Evolutionary conservation across 2,329 filamentous ascomycete genomes (phyloP).

Genomic region (Alternaria panax): DNA sequence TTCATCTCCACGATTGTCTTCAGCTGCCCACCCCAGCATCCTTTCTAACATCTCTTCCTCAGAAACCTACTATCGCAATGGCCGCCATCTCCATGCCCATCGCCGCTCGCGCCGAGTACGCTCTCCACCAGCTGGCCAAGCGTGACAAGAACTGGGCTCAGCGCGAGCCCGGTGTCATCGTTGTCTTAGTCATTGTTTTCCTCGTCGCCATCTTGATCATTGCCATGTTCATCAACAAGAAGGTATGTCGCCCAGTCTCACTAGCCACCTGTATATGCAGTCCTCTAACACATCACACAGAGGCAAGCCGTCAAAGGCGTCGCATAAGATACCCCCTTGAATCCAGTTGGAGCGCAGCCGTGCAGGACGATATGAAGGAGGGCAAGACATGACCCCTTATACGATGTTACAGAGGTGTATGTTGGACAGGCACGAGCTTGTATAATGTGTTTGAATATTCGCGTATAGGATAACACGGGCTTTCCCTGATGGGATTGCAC

Average conservation of each 20-base stretch:
- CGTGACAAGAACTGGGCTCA: constrained; percentile 64
- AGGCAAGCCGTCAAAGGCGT: constrained; percentile 21
- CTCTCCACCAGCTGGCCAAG: constrained; percentile 56
- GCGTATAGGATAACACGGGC: constrained; percentile 19
- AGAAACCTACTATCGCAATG: constrained; percentile 45
- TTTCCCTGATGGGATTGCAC: constrained; percentile 29
- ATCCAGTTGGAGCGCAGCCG: constrained; percentile 13
- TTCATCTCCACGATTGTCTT: constrained; percentile 11
- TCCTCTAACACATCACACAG: constrained; percentile 15
- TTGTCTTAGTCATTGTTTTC: constrained; percentile 69
- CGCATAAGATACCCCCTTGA: constrained; percentile 25
- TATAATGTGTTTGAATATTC: constrained; percentile 41
- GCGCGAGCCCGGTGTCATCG: constrained; percentile 65
- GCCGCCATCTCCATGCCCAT: constrained; percentile 49
- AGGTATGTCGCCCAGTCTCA: constrained; percentile 34
- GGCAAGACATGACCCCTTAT: constrained; percentile 12
- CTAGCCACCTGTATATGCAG: not conserved
- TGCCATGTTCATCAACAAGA: constrained; percentile 59
- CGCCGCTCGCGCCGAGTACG: constrained; percentile 47
- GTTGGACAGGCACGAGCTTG: constrained; percentile 14
- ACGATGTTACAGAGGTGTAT: constrained; percentile 10
- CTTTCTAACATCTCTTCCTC: constrained; percentile 19
- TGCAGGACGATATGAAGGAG: constrained; percentile 9
- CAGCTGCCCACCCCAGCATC: constrained; percentile 7
- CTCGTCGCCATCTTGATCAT: constrained; percentile 61